Evolutionary conservation across 257 asterid genomes (phyloP).

Genomic region (Schizonepeta tenuifolia): DNA sequence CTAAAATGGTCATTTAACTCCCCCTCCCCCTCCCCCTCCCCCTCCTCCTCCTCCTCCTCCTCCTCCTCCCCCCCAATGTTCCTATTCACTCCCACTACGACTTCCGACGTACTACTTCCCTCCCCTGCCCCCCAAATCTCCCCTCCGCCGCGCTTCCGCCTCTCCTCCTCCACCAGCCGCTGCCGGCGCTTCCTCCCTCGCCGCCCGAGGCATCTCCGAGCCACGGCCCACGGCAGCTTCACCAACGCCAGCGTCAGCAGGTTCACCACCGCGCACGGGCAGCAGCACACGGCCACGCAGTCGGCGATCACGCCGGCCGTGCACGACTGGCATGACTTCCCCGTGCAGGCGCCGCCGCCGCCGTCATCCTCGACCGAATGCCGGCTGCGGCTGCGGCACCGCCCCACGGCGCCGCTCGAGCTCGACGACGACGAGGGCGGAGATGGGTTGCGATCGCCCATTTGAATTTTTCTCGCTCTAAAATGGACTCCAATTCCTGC

Average conservation of each 20-base stretch:
- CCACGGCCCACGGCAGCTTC: constrained; percentile 84
- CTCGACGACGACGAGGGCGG: constrained; percentile 44
- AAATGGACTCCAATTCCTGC: constrained; percentile 31
- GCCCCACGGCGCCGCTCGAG: constrained; percentile 35
- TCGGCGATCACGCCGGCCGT: constrained; percentile 86
- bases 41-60: too few species aligned
- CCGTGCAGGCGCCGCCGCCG: constrained; percentile 61
- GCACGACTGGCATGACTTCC: constrained; percentile 76
- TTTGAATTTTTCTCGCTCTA: constrained; percentile 15
- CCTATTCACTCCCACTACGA: constrained; percentile 18
- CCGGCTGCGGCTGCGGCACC: constrained; percentile 34
- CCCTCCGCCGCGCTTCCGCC: constrained; percentile 43
- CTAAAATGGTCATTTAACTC: constrained; percentile 54
- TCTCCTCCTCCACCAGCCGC: constrained; percentile 41
- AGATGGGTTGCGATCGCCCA: constrained; percentile 41
- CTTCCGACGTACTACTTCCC: constrained; percentile 25
- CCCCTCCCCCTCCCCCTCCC: too few species aligned
- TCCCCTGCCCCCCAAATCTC: constrained; percentile 40
- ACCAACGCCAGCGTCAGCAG: constrained; percentile 65
- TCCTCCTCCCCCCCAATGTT: constrained; percentile 54
- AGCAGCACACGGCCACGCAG: constrained; percentile 94
- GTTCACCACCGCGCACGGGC: constrained; percentile 89
- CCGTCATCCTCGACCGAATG: constrained; percentile 42
- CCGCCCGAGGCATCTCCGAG: constrained; percentile 53
- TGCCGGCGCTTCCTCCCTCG: constrained; percentile 41